These are phyloP conservation scores for Camelina sativa DNA, from an alignment of 345 rosid genomes.

Conservation along the genomic window DNA sequence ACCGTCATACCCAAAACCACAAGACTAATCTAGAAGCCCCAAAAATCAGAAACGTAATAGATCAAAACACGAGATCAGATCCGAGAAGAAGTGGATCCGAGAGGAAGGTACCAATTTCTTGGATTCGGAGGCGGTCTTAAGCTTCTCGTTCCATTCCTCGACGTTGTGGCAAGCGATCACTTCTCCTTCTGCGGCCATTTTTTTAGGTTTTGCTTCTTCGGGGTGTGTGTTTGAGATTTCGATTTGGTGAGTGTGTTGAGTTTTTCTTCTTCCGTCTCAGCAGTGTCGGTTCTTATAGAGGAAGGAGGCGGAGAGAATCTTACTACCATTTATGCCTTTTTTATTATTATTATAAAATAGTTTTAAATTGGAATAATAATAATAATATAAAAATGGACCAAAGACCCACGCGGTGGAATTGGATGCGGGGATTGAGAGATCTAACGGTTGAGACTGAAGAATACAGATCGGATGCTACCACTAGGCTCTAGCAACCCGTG, in stretches of 20 bases:
- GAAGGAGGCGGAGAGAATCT: constrained; percentile 32
- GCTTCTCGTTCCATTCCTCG: constrained; percentile 52
- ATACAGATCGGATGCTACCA: background rate
- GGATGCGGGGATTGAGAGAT: background rate
- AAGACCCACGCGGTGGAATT: constrained; percentile 36
- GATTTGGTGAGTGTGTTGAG: background rate
- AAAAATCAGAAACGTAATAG: too few relatives aligned
- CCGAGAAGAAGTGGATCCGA: background rate
- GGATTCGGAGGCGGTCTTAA: constrained; percentile 51
- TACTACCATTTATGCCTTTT: constrained; percentile 4
- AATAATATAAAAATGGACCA: constrained; percentile 3
- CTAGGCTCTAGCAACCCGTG: constrained; percentile 16
- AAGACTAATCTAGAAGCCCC: background rate
- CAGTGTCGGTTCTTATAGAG: constrained; percentile 27
- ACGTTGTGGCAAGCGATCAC: constrained; percentile 58
- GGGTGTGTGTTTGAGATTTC: background rate
- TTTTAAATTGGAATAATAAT: background rate
- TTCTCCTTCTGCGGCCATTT: constrained; percentile 65
- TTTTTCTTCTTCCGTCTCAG: background rate
- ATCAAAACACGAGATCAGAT: background rate
- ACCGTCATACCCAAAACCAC: background rate
- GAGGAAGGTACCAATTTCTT: constrained; percentile 53
- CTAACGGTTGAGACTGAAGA: constrained; percentile 17
- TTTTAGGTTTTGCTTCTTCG: background rate
- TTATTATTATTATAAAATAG: too few relatives aligned